phyloP scores from a whole-genome alignment of 2,329 filamentous ascomycete species.

The Stemphylium lycopersici region DNA sequence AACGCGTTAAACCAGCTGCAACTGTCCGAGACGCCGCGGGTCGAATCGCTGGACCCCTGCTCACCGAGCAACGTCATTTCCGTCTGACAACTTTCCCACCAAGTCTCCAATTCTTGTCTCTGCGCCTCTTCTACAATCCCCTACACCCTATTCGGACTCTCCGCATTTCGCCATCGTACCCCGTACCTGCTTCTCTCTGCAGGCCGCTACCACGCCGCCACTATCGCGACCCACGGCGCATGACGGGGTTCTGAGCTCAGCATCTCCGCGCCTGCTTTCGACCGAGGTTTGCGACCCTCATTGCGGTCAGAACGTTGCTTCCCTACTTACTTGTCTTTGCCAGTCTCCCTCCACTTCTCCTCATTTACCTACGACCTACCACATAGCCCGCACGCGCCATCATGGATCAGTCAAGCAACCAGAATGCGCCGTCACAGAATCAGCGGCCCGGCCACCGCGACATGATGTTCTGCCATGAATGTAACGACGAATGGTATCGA shows the following conservation, averaged over 20 bases:
- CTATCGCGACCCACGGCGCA: slow-evolving; percentile 28
- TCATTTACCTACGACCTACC: slow-evolving; percentile 5
- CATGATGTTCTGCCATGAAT: slow-evolving; percentile 85
- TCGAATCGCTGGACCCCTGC: slow-evolving; percentile 30
- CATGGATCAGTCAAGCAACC: slow-evolving; percentile 32
- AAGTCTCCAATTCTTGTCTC: slow-evolving; percentile 7
- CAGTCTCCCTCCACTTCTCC: slow-evolving; percentile 3
- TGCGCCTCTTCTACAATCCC: not conserved
- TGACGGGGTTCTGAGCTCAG: slow-evolving; percentile 26
- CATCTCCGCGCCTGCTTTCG: slow-evolving; percentile 20
- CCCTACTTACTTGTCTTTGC: slow-evolving; percentile 4
- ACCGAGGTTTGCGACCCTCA: slow-evolving; percentile 23
- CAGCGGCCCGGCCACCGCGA: slow-evolving; percentile 56
- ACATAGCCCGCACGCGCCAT: slow-evolving; percentile 8
- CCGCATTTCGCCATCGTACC: not conserved
- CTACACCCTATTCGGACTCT: not conserved
- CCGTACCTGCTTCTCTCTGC: slow-evolving; percentile 19
- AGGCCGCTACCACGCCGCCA: slow-evolving; percentile 22
- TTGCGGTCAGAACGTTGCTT: not conserved
- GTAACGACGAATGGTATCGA: slow-evolving; percentile 79
- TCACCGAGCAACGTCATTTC: slow-evolving; percentile 38
- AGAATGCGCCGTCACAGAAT: slow-evolving; percentile 23
- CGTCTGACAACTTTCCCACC: slow-evolving; percentile 15
- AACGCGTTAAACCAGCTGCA: slow-evolving; percentile 1
- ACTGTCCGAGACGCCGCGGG: slow-evolving; percentile 8